These are phyloP conservation scores for Monoraphidium neglectum DNA, from an alignment of 139 green algal species.

Conservation along the genomic window DNA sequence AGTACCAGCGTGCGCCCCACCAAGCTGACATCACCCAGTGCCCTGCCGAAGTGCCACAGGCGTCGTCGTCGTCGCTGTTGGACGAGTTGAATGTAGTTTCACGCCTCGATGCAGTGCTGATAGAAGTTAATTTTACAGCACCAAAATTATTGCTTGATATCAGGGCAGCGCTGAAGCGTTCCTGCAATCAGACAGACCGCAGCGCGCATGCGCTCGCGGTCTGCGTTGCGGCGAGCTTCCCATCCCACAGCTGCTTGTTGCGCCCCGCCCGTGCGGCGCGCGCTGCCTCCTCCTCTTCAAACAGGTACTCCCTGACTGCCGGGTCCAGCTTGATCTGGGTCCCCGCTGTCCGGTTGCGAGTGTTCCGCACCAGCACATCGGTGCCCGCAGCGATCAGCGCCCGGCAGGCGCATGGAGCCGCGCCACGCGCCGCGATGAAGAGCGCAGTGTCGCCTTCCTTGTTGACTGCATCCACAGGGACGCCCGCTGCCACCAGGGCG, in stretches of 20 bases:
- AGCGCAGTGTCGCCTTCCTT: conserved; percentile 48
- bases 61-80: too few relatives aligned
- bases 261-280: conserved; percentile 38
- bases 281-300: conserved; percentile 44
- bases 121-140: too few relatives aligned
- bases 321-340: conserved; percentile 38
- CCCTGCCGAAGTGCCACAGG: too few relatives aligned
- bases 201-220: conserved; percentile 60
- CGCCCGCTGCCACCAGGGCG: conserved; percentile 34
- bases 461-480: conserved; percentile 35
- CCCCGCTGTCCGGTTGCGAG: conserved; percentile 62
- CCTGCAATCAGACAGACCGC: conserved; percentile 2
- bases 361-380: conserved; percentile 55
- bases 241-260: conserved; percentile 52
- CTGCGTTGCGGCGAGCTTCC: conserved; percentile 68
- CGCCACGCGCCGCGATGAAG: conserved; percentile 51
- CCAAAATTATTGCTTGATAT: too few relatives aligned
- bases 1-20: too few relatives aligned
- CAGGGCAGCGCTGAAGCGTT: too few relatives aligned
- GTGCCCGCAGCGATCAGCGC: conserved; percentile 52
- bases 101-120: too few relatives aligned
- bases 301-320: not conserved
- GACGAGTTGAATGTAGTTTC: too few relatives aligned
- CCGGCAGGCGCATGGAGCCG: conserved; percentile 39
- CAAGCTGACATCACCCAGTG: too few relatives aligned